Evolutionary conservation across 805 yeast genomes (phyloP).

Genomic region (Naumovozyma baii): DNA sequence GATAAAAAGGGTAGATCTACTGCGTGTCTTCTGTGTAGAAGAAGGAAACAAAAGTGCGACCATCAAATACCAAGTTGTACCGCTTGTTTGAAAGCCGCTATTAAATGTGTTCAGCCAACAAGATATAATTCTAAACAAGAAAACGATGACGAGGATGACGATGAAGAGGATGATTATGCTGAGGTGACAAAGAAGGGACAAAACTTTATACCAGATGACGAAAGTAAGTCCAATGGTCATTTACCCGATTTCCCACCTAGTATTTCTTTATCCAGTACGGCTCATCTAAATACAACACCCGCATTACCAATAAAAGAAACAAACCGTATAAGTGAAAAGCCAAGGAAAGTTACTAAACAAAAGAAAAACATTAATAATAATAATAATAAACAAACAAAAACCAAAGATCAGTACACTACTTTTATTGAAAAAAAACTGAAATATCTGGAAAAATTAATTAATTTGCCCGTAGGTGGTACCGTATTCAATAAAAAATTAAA

Average conservation of each 20-base stretch:
- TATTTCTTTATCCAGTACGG: neutral
- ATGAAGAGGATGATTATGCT: conserved; percentile 13
- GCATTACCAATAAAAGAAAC: neutral
- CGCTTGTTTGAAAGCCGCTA: conserved; percentile 54
- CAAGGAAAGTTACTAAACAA: neutral
- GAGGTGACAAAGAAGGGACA: neutral
- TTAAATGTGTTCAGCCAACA: conserved; percentile 54
- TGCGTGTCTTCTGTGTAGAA: conserved; percentile 47
- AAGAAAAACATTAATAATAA: neutral
- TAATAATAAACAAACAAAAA: neutral
- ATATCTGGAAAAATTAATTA: conserved; percentile 40
- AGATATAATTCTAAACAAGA: conserved; percentile 31
- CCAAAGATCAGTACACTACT: conserved; percentile 46
- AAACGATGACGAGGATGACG: conserved; percentile 18
- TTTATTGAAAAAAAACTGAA: conserved; percentile 46
- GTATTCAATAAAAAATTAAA: conserved; percentile 25
- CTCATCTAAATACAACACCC: neutral
- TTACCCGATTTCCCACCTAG: neutral
- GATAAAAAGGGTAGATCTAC: conserved; percentile 50
- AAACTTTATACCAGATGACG: neutral
- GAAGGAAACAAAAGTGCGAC: conserved; percentile 55
- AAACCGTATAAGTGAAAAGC: neutral
- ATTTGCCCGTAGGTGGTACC: conserved; percentile 20
- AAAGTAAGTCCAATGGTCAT: too few relatives aligned
- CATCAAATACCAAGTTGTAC: conserved; percentile 57